phyloP scores from a whole-genome alignment of 345 rosid species.

The Eutrema yunnanense region DNA sequence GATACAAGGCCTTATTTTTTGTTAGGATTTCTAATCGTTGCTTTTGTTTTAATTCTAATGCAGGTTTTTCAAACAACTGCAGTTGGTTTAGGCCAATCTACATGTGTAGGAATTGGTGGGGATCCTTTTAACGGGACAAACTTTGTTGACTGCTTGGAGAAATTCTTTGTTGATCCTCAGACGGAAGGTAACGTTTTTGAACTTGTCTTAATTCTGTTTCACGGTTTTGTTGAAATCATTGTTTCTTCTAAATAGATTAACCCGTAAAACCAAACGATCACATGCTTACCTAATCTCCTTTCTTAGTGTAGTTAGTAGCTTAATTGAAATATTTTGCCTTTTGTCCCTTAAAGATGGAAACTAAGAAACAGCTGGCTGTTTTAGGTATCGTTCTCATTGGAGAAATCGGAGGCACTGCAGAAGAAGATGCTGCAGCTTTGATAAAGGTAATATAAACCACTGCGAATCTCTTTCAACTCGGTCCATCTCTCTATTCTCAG shows the following conservation, averaged over 20 bases:
- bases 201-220: not conserved
- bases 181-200: slow-evolving; percentile 68
- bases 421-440: slow-evolving; percentile 94
- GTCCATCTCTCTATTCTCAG: not conserved
- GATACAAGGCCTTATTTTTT: not conserved
- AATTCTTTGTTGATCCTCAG: slow-evolving; percentile 82
- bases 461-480: not conserved
- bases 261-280: not conserved
- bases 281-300: not conserved
- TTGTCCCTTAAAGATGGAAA: not conserved
- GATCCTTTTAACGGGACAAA: slow-evolving; percentile 98
- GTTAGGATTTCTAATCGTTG: not conserved
- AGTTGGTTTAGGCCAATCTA: slow-evolving; percentile 94
- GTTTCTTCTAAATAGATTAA: not conserved
- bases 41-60: not conserved
- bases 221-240: not conserved
- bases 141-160: slow-evolving; percentile 81
- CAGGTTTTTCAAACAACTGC: slow-evolving; percentile 98
- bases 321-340: not conserved
- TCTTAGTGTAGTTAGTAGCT: not conserved
- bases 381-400: slow-evolving; percentile 92
- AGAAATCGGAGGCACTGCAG: slow-evolving; percentile 98
- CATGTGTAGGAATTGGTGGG: slow-evolving; percentile 95
- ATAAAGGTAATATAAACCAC: slow-evolving; percentile 50
- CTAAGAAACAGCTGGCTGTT: slow-evolving; percentile 14